These are phyloP conservation scores for Scytalidium lignicola DNA, from an alignment of 2,329 filamentous ascomycete genomes.

Conservation along the genomic window DNA sequence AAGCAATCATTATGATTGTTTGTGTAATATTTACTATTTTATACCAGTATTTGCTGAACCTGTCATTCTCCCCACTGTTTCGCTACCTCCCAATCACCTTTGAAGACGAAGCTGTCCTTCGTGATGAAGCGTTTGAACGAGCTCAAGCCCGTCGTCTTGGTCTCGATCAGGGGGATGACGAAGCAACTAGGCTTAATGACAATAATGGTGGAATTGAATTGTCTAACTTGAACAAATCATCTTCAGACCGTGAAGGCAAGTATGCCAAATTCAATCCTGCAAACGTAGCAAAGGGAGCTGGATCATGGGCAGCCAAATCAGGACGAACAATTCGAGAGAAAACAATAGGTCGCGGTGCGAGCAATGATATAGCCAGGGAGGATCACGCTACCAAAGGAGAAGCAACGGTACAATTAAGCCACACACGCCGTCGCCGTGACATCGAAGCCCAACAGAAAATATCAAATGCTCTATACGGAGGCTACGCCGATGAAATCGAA, in stretches of 20 bases:
- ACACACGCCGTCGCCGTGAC: slow-evolving; percentile 49
- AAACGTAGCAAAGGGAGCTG: slow-evolving; percentile 22
- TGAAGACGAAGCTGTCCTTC: slow-evolving; percentile 88
- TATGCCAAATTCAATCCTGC: slow-evolving; percentile 23
- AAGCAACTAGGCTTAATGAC: slow-evolving; percentile 17
- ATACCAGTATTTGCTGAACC: slow-evolving; percentile 78
- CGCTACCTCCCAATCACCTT: slow-evolving; percentile 90
- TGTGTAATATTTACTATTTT: slow-evolving; percentile 63
- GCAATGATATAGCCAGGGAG: slow-evolving; percentile 41
- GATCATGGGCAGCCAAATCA: slow-evolving; percentile 20
- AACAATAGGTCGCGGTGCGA: slow-evolving; percentile 41
- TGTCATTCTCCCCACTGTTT: slow-evolving; percentile 78
- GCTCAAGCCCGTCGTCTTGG: slow-evolving; percentile 69
- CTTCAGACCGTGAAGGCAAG: slow-evolving; percentile 4
- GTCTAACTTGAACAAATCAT: slow-evolving; percentile 38
- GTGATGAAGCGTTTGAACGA: slow-evolving; percentile 82
- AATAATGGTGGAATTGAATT: slow-evolving; percentile 34
- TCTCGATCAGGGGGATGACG: slow-evolving; percentile 47
- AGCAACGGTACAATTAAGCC: slow-evolving; percentile 16
- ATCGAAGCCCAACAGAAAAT: slow-evolving; percentile 67
- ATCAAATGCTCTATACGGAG: slow-evolving; percentile 77
- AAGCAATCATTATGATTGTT: slow-evolving; percentile 82
- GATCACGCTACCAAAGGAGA: slow-evolving; percentile 15
- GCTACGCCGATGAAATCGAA: slow-evolving; percentile 88
- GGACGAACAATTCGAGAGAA: slow-evolving; percentile 30